These are phyloP conservation scores for Glycine tomentella DNA, from an alignment of 306 rosid genomes.

Conservation along the genomic window DNA sequence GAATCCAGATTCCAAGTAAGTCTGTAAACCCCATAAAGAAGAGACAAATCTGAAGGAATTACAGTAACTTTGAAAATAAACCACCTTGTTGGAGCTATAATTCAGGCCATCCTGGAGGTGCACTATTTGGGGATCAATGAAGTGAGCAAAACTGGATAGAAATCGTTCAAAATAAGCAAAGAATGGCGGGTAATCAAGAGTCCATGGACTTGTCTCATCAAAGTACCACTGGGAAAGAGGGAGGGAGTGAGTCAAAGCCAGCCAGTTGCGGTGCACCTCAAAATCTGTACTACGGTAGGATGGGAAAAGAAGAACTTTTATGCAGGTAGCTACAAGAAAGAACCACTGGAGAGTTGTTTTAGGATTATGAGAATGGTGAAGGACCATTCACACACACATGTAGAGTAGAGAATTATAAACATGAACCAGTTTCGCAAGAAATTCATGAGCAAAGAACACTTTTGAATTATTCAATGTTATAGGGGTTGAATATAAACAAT, in stretches of 20 bases:
- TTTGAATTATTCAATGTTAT: no score
- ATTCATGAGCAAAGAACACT: no score
- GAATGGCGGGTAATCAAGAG: conserved; percentile 92
- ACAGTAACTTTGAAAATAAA: conserved; percentile 74
- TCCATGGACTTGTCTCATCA: conserved; percentile 91
- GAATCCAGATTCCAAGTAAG: conserved; percentile 61
- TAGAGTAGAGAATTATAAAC: no score
- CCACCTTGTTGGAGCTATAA: conserved; percentile 56
- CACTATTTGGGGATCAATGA: conserved; percentile 76
- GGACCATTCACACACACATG: no score
- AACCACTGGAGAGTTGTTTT: no score
- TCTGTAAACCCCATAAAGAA: conserved; percentile 74
- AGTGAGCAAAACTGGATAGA: conserved; percentile 66
- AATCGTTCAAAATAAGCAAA: conserved; percentile 78
- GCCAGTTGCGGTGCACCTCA: no score
- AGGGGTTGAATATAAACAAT: no score
- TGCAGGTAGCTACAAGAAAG: no score
- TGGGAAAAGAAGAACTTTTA: no score
- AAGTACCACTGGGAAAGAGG: conserved; percentile 87
- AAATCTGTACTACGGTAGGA: no score
- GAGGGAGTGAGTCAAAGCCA: conserved; percentile 85
- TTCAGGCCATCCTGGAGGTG: conserved; percentile 76
- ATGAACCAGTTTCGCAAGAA: no score
- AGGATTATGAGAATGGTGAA: no score
- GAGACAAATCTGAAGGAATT: conserved; percentile 70